phyloP scores from a whole-genome alignment of 768 basidiomycete genomes.

The Kwoniella europaea region DNA sequence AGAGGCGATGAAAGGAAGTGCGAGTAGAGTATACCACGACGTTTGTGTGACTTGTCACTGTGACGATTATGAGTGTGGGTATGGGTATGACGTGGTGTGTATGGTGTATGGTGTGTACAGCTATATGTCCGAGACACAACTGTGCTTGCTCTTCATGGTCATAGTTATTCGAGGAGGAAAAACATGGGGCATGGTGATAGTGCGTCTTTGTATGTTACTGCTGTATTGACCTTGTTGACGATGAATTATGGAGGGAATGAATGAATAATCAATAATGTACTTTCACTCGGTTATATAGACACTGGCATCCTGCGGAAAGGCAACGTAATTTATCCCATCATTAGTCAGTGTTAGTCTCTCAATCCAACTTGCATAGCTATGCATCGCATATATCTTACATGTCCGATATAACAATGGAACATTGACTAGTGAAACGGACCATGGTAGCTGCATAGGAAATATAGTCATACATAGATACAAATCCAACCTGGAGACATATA shows the following conservation, averaged over 20 bases:
- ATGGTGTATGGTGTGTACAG: background rate
- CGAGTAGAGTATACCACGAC: background rate
- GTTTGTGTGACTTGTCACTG: background rate
- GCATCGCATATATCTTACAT: background rate
- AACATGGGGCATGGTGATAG: too few relatives aligned
- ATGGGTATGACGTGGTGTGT: background rate
- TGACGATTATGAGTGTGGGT: background rate
- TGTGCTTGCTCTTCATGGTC: background rate
- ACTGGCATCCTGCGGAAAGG: background rate
- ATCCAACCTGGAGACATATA: background rate
- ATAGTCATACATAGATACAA: background rate
- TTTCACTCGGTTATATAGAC: background rate
- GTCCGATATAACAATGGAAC: background rate
- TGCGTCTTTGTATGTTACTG: too few relatives aligned
- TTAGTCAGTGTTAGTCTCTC: background rate
- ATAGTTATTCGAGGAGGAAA: too few relatives aligned
- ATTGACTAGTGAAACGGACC: background rate
- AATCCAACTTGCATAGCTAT: background rate
- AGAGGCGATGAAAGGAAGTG: constrained; percentile 17
- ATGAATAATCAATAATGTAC: too few relatives aligned
- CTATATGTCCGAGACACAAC: background rate
- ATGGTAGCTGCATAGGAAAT: background rate
- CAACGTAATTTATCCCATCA: background rate
- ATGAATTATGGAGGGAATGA: too few relatives aligned
- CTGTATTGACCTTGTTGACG: too few relatives aligned